These are phyloP conservation scores for Calocybe gangraenosa DNA, from an alignment of 768 basidiomycete genomes.

Conservation along the genomic window DNA sequence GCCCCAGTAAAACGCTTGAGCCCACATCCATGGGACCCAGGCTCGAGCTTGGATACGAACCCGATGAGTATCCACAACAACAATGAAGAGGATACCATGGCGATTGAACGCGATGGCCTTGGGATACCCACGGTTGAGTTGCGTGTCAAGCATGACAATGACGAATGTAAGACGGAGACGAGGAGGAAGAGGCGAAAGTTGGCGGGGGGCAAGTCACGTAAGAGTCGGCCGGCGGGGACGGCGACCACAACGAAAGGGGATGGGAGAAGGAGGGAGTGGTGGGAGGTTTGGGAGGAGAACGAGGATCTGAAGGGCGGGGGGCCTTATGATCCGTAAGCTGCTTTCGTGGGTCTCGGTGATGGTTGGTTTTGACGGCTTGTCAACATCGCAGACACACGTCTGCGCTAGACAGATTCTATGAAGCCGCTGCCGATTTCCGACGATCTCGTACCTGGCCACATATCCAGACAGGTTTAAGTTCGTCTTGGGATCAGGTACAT, in stretches of 20 bases:
- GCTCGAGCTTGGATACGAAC: too few species aligned
- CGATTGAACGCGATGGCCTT: constrained; percentile 53
- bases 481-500: constrained; percentile 65
- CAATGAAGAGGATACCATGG: constrained; percentile 29
- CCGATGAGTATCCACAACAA: too few species aligned
- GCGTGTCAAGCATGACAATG: constrained; percentile 46
- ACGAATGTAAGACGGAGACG: constrained; percentile 53
- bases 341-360: not conserved
- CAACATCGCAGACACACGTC: constrained; percentile 33
- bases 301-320: constrained; percentile 44
- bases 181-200: constrained; percentile 36
- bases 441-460: constrained; percentile 37
- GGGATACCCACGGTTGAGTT: constrained; percentile 66
- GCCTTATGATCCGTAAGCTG: constrained; percentile 49
- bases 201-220: constrained; percentile 30
- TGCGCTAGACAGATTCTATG: constrained; percentile 50
- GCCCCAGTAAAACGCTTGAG: too few species aligned
- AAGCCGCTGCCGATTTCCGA: constrained; percentile 57
- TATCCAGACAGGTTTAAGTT: constrained; percentile 28
- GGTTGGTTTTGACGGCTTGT: not conserved
- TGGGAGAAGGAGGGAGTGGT: constrained; percentile 46
- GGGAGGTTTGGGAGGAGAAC: constrained; percentile 65
- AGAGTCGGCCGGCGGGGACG: constrained; percentile 13
- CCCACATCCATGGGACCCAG: too few species aligned
- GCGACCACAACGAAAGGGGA: not conserved